Base-by-base conservation (phyloP, 225 moss, liverwort and hornwort species). In the Polytrichum formosum region DNA sequence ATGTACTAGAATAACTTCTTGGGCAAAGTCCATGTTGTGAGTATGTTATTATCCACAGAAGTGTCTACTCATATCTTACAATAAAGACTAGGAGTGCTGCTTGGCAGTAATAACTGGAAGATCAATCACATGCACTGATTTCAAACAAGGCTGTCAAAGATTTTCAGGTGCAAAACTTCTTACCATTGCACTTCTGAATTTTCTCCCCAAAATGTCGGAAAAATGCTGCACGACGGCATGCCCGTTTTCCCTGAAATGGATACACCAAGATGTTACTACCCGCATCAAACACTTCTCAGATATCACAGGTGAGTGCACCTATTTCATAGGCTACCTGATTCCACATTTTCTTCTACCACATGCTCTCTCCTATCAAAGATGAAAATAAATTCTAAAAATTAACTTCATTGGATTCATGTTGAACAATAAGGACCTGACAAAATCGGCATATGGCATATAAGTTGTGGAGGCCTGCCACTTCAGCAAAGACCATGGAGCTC, bases 401-500 rank as follows among this genome's bases (percentile, higher is more conserved):
- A 27, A 35, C 71, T 31, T 65, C 20, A 22, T 30, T 6, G 65
- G 13, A 30, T 65, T 65, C 5, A 31, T 33, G 31, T 20, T 35
- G 3, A 58, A 22, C n/a, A n/a, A 58, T 58, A 58, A 20, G 58
- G n/a, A 97, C 97, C 94, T 94, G 94, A 81, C 97, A 97, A 79
- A 94, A 97, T 19, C 92, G 86, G 74, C 91, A 91, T 61, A 97
- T 90, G 27, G 90, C 70, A 70, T 97, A 97, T 0, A 97, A 74
- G 67, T 97, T 97, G 76, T 82, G 83, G 30, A 94, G 86, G 58
- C 94, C 94, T 63, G 94, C 89, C 76, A 90, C 76, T 74, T 97
- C 97, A 74, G 88, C 89, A 78, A 94, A 97, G 53, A 97, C 97
- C 94, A 97, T 97, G 66, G 92, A 94, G 76, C 97, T 97, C 97